Percentiles rank a stretch among this genome's conserved stretches.
Conservation (phyloP, 2,329 filamentous ascomycete species). For the Trichoderma atroviride region DNA sequence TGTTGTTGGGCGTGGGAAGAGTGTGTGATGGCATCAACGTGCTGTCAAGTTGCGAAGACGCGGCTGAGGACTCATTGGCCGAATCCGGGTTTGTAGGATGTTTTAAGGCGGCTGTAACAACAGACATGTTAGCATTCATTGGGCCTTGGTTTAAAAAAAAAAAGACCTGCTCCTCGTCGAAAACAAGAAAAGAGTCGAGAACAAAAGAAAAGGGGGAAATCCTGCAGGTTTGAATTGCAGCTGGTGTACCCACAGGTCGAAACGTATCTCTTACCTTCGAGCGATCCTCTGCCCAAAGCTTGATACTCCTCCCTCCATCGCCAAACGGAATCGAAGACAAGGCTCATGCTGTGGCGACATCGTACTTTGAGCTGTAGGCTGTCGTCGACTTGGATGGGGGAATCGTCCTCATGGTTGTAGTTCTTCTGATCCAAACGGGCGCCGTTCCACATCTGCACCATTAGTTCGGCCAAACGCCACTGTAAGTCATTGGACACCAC, state of each 20-base stretch:
- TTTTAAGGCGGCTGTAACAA: conserved; percentile 65
- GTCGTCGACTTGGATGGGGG: conserved; percentile 62
- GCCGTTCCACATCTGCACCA: conserved; percentile 84
- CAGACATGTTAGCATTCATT: conserved; percentile 35
- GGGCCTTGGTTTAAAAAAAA: not conserved
- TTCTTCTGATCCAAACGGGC: conserved; percentile 56
- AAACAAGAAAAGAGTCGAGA: conserved; percentile 27
- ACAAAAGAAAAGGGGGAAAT: not conserved
- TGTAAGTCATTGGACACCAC: conserved; percentile 78
- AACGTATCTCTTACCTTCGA: conserved; percentile 64
- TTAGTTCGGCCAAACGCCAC: conserved; percentile 78
- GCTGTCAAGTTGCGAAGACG: conserved; percentile 65
- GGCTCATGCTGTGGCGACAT: conserved; percentile 81
- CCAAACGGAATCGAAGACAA: conserved; percentile 85
- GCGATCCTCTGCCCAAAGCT: conserved; percentile 66
- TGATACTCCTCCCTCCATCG: conserved; percentile 81
- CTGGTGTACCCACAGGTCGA: conserved; percentile 26
- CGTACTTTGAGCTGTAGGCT: conserved; percentile 79
- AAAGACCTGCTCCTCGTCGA: not conserved
- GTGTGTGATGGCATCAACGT: conserved; percentile 54
- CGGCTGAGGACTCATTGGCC: conserved; percentile 70
- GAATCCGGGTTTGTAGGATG: conserved; percentile 86
- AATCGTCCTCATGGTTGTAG: conserved; percentile 53
- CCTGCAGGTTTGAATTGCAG: conserved; percentile 25
- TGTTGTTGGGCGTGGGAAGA: conserved; percentile 47